Evolutionary conservation across 1,139 yeast genomes (phyloP), one percentile per base, ranked within the genome.

Genomic region (Yamadazyma spencermartinsiae): DNA sequence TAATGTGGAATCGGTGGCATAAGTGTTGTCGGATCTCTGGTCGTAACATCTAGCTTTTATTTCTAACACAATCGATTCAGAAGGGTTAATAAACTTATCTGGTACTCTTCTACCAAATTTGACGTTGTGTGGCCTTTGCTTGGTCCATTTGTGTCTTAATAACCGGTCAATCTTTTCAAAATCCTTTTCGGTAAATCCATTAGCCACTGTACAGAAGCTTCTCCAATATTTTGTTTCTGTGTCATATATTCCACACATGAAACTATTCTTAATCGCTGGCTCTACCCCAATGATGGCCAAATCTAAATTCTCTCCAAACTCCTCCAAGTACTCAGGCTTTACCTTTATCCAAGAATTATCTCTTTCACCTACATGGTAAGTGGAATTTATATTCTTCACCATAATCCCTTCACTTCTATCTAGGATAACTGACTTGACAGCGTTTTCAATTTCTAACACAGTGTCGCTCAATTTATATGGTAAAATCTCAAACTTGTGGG

Each of bases 291-390:
- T 79, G 0, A 92, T 77, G 2, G 81, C 70, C 33, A 89, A 59
- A 60, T 92, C 98, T 46, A 90, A 65, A 50, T 86, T 86, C 46
- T 88, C 96, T 7, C 96, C 96, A 59, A 86, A 86, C 38, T 85
- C 88, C 42, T 81, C 85, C 42, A 89, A 66, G 56, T 89, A 90
- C 49, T 90, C 96, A 0, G 98, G 98, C 57, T 92, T 92, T 2
- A 90, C 77, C 54, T 92, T 92, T 19, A 87, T 67, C 96, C 98
- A 90, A 15, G 71, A 64, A 20, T 73, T 72, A 33, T 73, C 72
- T 38, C 90, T 65, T 34, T 72, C 73, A 15, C 80, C 89, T 11
- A 86, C 71, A 4, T 63, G 57, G 57, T 92, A 92, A 15, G 60
- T 64, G 12, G 86, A 74, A 5, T 65, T 62, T 0, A 81, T 76